Percentiles rank a stretch among this genome's conserved stretches.
These are phyloP conservation scores for Wallacemonas sp. DNA, from an alignment of 208 protist species.

Conservation along the genomic window DNA sequence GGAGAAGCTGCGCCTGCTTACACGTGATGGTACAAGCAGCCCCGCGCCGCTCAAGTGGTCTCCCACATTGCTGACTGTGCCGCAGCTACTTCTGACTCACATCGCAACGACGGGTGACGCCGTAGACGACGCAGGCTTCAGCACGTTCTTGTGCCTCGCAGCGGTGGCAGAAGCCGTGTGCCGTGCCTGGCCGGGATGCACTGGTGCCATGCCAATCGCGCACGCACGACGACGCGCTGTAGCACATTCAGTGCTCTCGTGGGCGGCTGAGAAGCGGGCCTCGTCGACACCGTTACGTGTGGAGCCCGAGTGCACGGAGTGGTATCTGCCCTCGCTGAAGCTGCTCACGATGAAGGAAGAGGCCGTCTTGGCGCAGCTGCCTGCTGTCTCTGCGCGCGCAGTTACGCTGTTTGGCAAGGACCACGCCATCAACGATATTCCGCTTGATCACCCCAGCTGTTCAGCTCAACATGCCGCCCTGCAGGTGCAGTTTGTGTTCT, in stretches of 20 bases:
- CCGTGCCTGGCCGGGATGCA: not conserved
- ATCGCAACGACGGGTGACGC: conserved; percentile 32
- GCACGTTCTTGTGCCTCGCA: conserved; percentile 41
- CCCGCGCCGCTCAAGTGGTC: conserved; percentile 53
- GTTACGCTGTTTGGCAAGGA: conserved; percentile 77
- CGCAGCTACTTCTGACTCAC: conserved; percentile 65
- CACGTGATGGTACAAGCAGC: not conserved
- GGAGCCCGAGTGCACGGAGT: conserved; percentile 17
- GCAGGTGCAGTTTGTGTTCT: conserved; percentile 60
- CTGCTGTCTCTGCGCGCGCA: conserved; percentile 36
- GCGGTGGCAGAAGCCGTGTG: conserved; percentile 42
- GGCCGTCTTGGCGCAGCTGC: conserved; percentile 28
- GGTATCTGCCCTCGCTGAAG: conserved; percentile 58
- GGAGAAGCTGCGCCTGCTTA: conserved; percentile 23
- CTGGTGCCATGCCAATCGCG: not conserved
- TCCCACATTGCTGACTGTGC: conserved; percentile 70
- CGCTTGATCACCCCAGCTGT: conserved; percentile 76
- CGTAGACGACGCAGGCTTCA: conserved; percentile 14
- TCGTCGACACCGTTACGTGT: not conserved
- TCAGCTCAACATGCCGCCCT: conserved; percentile 80
- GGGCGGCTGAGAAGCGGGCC: not conserved
- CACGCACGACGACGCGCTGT: conserved; percentile 7
- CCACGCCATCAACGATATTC: conserved; percentile 53
- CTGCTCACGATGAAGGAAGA: conserved; percentile 61
- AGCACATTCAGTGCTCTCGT: not conserved